phyloP scores from a whole-genome alignment of 148 eudicot species.

The Vaccinium darrowii region DNA sequence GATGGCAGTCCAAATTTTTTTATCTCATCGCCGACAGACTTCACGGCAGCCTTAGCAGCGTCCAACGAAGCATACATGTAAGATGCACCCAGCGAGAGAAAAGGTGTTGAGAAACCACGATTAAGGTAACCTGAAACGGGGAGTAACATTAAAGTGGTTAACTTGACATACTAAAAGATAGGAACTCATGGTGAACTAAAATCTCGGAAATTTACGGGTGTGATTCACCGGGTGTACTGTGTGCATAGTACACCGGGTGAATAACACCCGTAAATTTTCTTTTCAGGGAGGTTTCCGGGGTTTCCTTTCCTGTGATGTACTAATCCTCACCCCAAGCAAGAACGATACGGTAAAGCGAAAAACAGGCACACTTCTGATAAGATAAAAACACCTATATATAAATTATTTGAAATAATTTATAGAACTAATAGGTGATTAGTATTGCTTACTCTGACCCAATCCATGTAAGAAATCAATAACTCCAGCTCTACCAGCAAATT shows the following conservation, averaged over 20 bases:
- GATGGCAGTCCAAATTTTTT: slow-evolving; percentile 79
- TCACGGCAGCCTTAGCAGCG: slow-evolving; percentile 91
- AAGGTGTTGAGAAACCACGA: slow-evolving; percentile 92
- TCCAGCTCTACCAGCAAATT: slow-evolving; percentile 97
- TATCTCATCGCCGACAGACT: slow-evolving; percentile 94
- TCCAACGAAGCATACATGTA: slow-evolving; percentile 97
- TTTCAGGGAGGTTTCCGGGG: too few relatives aligned
- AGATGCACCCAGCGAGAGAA: slow-evolving; percentile 87
- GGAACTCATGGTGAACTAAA: too few relatives aligned
- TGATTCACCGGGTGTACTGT: too few relatives aligned
- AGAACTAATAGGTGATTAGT: not conserved
- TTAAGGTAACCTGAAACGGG: slow-evolving; percentile 73
- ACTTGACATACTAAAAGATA: not conserved
- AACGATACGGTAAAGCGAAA: too few relatives aligned
- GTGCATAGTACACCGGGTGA: too few relatives aligned
- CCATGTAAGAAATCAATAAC: slow-evolving; percentile 83
- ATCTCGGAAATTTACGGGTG: too few relatives aligned
- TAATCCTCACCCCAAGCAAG: too few relatives aligned
- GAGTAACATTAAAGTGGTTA: not conserved
- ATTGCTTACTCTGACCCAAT: slow-evolving; percentile 75
- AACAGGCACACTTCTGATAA: not conserved
- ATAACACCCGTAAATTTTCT: too few relatives aligned
- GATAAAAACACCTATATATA: not conserved
- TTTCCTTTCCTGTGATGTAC: too few relatives aligned
- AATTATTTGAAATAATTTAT: not conserved